Percentiles rank a stretch among this genome's conserved stretches.
Conservation (phyloP, 1,284 basidiomycete species). For the Sparassis latifolia region DNA sequence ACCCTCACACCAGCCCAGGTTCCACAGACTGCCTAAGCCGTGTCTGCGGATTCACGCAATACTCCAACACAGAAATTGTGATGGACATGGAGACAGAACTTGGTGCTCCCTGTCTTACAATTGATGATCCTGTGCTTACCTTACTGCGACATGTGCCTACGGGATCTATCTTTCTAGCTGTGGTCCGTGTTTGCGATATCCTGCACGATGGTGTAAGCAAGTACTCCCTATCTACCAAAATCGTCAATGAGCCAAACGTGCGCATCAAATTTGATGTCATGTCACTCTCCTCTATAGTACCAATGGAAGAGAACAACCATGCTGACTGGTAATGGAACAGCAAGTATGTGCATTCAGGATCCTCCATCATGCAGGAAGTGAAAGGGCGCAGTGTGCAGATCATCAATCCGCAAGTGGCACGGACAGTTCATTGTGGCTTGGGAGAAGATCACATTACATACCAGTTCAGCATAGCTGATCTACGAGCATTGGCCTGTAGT, state of each 20-base stretch:
- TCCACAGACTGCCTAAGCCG: background rate
- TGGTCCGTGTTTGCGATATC: background rate
- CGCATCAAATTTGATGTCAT: background rate
- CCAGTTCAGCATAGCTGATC: background rate
- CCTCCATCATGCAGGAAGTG: no score
- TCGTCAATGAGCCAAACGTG: background rate
- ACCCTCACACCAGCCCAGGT: background rate
- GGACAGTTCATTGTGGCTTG: no score
- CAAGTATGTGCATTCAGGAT: background rate
- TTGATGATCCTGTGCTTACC: background rate
- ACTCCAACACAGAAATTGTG: background rate
- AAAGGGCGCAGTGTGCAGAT: no score
- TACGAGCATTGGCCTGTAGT: background rate
- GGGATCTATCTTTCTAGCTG: background rate
- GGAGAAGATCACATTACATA: no score
- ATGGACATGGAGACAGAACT: background rate
- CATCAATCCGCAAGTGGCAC: no score
- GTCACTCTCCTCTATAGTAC: background rate
- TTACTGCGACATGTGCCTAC: background rate
- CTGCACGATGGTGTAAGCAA: background rate
- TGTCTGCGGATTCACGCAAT: background rate
- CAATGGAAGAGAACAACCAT: background rate
- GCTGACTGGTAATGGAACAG: background rate
- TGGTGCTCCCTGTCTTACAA: background rate
- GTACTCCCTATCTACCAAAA: background rate